Base-by-base conservation (phyloP, 2,329 filamentous ascomycete genomes). In the Exophiala lecanii-corni region DNA sequence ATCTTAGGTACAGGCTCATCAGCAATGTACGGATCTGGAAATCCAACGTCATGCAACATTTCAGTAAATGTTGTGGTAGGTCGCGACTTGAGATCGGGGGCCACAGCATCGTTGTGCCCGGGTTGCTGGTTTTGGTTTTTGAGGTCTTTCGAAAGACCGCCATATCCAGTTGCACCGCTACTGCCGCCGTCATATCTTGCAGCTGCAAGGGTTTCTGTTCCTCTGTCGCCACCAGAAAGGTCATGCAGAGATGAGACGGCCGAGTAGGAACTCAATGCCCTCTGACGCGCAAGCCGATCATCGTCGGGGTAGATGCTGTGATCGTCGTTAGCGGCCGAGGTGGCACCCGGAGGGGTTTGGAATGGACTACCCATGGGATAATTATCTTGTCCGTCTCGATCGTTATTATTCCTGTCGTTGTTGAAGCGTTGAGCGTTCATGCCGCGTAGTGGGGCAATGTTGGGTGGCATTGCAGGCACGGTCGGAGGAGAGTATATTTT, bases 401-500 rank as follows among this genome's bases (percentile, higher is more conserved):
- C 26, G 19, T 12, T 23, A 17, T 25, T 28, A 20, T 21, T 13
- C n/a, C 36, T 12, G 5, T 25, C n/a, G 15, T 38, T 21, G n/a
- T 12, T 15, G 15, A 38, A 47, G 20, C 51, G 43, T 36, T 52
- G 49, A 9, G 49, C 41, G 21, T 47, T 45, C 52, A 54, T 53
- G 13, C 48, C 46, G 19, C 51, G 32, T 18, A 56, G 26, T 23
- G 54, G 54, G 9, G 54, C 45, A 25, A 56, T 50, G 20, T 43
- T 43, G 30, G 49, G 51, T 18, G 42, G 44, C 26, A 43, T 41
- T 10, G 45, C 37, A 3, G 64, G 57, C 28, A 57, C 56, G 6
- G 60, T 60, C 3, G 62, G 63, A 1, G 70, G 70, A 12, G 67
- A 68, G 49, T 70, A 72, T 3, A 73, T 62, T 39, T 61, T 65